These are phyloP conservation scores for Solanum gracilifrons DNA, from an alignment of 257 asterid genomes.

Conservation along the genomic window DNA sequence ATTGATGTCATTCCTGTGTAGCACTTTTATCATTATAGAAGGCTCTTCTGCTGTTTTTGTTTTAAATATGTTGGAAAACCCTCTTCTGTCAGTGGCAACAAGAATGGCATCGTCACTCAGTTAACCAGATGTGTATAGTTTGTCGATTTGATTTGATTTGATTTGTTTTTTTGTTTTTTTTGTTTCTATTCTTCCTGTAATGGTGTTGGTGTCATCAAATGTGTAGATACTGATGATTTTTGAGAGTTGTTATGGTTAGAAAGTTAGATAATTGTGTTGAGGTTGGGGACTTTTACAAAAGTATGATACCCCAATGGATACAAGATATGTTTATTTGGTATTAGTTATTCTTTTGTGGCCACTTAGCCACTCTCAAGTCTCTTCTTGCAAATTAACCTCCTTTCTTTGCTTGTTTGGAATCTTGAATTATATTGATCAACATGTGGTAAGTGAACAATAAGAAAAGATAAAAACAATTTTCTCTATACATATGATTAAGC, in stretches of 20 bases:
- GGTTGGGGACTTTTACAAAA: background rate
- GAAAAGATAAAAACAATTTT: too few relatives aligned
- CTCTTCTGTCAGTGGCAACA: background rate
- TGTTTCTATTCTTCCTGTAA: background rate
- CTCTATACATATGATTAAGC: too few relatives aligned
- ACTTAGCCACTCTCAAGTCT: background rate
- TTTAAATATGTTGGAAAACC: background rate
- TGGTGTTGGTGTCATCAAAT: background rate
- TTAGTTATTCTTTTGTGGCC: background rate
- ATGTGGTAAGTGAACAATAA: too few relatives aligned
- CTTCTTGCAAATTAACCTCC: background rate
- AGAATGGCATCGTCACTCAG: background rate
- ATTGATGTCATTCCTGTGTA: constrained; percentile 75
- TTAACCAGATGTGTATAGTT: background rate
- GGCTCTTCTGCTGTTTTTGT: background rate
- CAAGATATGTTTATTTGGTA: background rate
- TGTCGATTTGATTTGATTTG: background rate
- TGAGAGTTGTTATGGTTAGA: background rate
- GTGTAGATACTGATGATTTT: background rate
- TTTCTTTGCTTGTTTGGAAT: too few relatives aligned
- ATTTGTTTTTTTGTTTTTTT: background rate
- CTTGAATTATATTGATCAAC: too few relatives aligned
- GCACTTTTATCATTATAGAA: background rate
- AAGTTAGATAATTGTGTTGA: background rate
- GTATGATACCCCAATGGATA: too few relatives aligned